A percentile compares a stretch with the other conserved stretches of the same genome.
Evolutionary conservation across 352 stramenopile species (phyloP).

Genomic region (Phytophthora europaea): DNA sequence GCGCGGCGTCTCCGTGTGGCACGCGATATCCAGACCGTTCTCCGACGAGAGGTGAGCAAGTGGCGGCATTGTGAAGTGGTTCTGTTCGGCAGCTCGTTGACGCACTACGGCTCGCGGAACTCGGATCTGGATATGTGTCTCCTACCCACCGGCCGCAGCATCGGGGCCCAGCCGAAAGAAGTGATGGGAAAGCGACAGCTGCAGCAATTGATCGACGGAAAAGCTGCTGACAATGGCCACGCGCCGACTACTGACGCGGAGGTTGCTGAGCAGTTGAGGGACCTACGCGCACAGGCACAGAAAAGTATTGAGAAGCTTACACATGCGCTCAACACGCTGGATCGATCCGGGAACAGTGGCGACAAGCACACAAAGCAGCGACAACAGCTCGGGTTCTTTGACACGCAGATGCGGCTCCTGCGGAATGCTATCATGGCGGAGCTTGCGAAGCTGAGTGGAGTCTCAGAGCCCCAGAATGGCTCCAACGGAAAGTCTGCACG

Average conservation of each 20-base stretch:
- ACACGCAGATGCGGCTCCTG: slow-evolving; percentile 46
- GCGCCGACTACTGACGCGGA: slow-evolving; percentile 14
- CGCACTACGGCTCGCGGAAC: slow-evolving; percentile 71
- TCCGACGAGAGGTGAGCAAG: slow-evolving; percentile 54
- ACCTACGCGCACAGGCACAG: slow-evolving; percentile 51
- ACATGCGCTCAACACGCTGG: slow-evolving; percentile 43
- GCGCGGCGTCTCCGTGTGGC: slow-evolving; percentile 47
- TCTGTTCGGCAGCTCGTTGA: slow-evolving; percentile 85
- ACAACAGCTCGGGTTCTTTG: slow-evolving; percentile 57
- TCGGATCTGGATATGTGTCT: slow-evolving; percentile 88
- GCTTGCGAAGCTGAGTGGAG: slow-evolving; percentile 25
- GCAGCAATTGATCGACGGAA: slow-evolving; percentile 51
- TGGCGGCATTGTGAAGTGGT: slow-evolving; percentile 62
- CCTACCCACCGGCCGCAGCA: slow-evolving; percentile 36
- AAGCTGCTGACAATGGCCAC: slow-evolving; percentile 22
- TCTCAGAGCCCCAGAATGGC: slow-evolving; percentile 14
- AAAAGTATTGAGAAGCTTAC: slow-evolving; percentile 67
- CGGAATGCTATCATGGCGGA: slow-evolving; percentile 43
- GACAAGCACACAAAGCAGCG: slow-evolving; percentile 45
- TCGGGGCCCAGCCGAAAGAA: slow-evolving; percentile 16
- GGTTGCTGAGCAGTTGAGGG: slow-evolving; percentile 42
- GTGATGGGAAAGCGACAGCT: slow-evolving; percentile 55
- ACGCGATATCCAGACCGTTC: slow-evolving; percentile 51
- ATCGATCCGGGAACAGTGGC: slow-evolving; percentile 39
- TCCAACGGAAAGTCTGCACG: slow-evolving; percentile 28